Evolutionary conservation across 2,329 filamentous ascomycete genomes (phyloP).

Genomic region (Fusarium lateritium): DNA sequence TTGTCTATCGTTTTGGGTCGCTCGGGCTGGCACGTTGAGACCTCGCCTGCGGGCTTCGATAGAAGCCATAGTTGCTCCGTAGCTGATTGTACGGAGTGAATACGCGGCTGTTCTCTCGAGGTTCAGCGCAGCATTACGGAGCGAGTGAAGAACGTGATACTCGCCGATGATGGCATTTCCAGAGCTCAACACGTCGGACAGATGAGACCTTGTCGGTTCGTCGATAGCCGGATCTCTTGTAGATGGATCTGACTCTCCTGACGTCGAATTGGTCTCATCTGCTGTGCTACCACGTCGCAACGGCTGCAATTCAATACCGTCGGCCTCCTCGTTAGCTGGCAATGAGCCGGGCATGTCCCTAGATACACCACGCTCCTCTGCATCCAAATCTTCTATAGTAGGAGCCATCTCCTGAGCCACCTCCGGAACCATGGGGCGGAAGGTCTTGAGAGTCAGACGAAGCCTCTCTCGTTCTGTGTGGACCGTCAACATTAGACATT

Average conservation of each 20-base stretch:
- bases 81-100: constrained; percentile 68
- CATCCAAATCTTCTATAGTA: constrained; percentile 66
- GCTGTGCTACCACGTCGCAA: constrained; percentile 44
- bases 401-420: constrained; percentile 49
- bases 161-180: constrained; percentile 69
- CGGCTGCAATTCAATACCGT: constrained; percentile 64
- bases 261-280: constrained; percentile 45
- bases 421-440: constrained; percentile 53
- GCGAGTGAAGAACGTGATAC: constrained; percentile 66
- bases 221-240: constrained; percentile 48
- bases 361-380: constrained; percentile 69
- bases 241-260: constrained; percentile 50
- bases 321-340: constrained; percentile 53
- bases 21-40: constrained; percentile 40
- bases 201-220: constrained; percentile 55
- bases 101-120: constrained; percentile 64
- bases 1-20: constrained; percentile 42
- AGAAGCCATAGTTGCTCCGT: constrained; percentile 68
- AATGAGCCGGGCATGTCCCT: constrained; percentile 57
- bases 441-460: constrained; percentile 62
- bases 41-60: constrained; percentile 61
- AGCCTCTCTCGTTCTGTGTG: constrained; percentile 73
- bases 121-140: constrained; percentile 63
- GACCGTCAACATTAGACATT: constrained; percentile 75
- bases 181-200: constrained; percentile 66